Evolutionary conservation across 2,329 filamentous ascomycete species (phyloP), one percentile per base, ranked within the genome.

Genomic region (Phyllosticta ampelicida): DNA sequence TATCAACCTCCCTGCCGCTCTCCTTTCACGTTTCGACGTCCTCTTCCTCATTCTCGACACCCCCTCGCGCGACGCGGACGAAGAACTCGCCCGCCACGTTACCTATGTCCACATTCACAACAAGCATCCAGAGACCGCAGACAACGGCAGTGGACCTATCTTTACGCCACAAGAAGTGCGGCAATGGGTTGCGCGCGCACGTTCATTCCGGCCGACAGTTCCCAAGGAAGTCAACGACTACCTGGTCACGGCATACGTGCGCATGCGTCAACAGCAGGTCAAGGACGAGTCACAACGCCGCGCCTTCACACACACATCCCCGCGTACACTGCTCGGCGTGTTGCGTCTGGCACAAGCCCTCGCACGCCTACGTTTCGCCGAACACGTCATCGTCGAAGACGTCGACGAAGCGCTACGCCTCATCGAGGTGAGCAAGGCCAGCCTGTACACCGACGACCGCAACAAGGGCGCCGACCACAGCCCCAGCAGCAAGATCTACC

Each of bases 81-180:
- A 95, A 68, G 89, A 96, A 73, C 83, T 99, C 20, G 94, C 94
- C 62, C 89, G 89, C 73, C 94, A 99, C 79, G 94, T 99, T 63
- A 87, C 94, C 29, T 89, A 90, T 69, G 94, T 99, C 54, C 94
- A 99, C 77, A 99, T 97, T 87, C 85, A 97, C 78, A 94, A 87
- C 75, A 85, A 84, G 58, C 94, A 99, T 71, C 94, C 94, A 0
- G 90, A 96, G 65, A 63, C 69, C 54, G 76, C 81, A 44, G 75
- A 77, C 55, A 53, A 48, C 55, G 49, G 51, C 36, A 57, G 23
- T 18, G 80, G 80, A 13, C 79, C 94, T n/a, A 83, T 96, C 64
- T 96, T 99, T 75, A 85, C 85, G 1, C 94, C 94, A 0, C 84
- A 91, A 64, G 94, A 99, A 74, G 92, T 99, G 54, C 89, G 94